phyloP scores from a whole-genome alignment of 176 grass and related monocot genomes.

The Eragrostis curvula region DNA sequence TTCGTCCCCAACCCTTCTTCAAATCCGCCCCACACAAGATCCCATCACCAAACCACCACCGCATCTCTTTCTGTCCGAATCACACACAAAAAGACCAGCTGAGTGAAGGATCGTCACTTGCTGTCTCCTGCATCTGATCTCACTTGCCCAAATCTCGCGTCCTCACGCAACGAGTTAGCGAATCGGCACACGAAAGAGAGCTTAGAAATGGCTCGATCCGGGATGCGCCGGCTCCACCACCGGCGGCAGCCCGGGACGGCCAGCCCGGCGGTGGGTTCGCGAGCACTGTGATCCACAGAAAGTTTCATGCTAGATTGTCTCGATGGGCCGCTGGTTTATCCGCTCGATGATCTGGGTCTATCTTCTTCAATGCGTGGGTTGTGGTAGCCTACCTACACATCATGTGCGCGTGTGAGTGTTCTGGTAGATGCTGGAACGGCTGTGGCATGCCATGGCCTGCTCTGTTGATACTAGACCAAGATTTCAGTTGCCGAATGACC shows the following conservation, averaged over 20 bases:
- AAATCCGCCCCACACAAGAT: background rate
- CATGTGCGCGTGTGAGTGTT: background rate
- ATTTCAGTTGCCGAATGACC: background rate
- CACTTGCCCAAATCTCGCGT: background rate
- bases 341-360: background rate
- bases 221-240: background rate
- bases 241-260: background rate
- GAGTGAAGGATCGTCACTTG: background rate
- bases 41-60: background rate
- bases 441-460: background rate
- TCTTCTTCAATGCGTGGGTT: background rate
- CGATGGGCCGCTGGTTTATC: background rate
- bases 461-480: slow-evolving; percentile 5
- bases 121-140: background rate
- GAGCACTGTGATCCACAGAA: background rate
- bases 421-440: background rate
- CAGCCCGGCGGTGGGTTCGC: slow-evolving; percentile 28
- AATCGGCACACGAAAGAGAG: background rate
- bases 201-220: background rate
- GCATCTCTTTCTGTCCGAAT: background rate
- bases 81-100: background rate
- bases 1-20: background rate
- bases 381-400: background rate
- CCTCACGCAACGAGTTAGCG: background rate
- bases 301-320: too few species aligned